A percentile compares a stretch with the other conserved stretches of the same genome.
phyloP scores from a whole-genome alignment of 2,329 filamentous ascomycete genomes.

The Dactylellina parvicollis region DNA sequence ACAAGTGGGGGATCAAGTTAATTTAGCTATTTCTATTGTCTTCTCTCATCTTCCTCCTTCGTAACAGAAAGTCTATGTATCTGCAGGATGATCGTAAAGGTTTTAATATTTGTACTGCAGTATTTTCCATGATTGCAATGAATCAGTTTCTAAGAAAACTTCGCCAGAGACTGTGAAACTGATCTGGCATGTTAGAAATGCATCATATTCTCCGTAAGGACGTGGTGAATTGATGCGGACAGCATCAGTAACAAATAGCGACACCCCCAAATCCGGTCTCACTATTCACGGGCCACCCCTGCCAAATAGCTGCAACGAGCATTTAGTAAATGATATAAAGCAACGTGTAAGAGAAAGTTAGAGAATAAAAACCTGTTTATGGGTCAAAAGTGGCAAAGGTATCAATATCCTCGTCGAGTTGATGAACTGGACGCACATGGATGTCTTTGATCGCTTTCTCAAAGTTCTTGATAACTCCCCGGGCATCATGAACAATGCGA shows the following conservation, averaged over 20 bases:
- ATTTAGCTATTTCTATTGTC: constrained; percentile 8
- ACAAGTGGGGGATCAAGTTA: constrained; percentile 31
- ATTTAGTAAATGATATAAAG: neutral
- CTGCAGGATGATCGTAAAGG: no score
- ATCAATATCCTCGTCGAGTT: constrained; percentile 21
- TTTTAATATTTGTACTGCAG: no score
- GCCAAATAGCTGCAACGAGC: neutral
- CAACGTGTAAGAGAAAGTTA: neutral
- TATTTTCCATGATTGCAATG: no score
- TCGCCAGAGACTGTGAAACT: no score
- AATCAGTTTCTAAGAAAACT: no score
- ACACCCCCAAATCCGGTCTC: no score
- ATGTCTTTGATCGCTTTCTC: constrained; percentile 15
- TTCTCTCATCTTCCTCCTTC: neutral
- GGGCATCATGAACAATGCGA: constrained; percentile 7
- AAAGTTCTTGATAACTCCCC: constrained; percentile 29
- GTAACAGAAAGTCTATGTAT: neutral
- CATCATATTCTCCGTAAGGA: no score
- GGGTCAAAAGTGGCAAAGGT: constrained; percentile 5
- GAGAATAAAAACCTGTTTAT: neutral
- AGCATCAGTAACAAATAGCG: no score
- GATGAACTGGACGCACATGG: constrained; percentile 19
- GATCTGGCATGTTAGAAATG: no score
- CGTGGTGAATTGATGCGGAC: no score
- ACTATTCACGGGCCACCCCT: no score